Conservation (phyloP, 257 asterid species). For the Nicotiana tabacum region DNA sequence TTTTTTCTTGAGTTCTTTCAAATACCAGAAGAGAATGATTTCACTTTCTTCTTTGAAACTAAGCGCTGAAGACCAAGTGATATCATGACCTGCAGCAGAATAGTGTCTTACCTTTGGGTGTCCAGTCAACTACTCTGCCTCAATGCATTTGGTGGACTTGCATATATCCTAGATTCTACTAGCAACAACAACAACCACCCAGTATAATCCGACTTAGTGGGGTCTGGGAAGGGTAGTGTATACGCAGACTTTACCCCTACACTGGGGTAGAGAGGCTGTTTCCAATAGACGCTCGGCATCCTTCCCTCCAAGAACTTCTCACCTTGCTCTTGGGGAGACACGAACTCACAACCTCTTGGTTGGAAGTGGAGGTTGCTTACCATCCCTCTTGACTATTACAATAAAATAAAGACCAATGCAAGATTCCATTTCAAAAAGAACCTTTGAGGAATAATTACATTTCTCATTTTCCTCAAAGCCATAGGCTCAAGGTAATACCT, state of each 20-base stretch:
- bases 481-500: background rate
- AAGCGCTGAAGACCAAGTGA: background rate
- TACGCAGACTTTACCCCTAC: too few relatives aligned
- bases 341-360: too few relatives aligned
- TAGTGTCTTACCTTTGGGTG: background rate
- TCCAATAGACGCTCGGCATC: too few relatives aligned
- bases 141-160: background rate
- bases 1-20: background rate
- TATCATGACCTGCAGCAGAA: background rate
- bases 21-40: background rate
- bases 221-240: too few relatives aligned
- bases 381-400: background rate
- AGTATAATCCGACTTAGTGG: too few relatives aligned
- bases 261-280: too few relatives aligned
- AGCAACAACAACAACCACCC: background rate
- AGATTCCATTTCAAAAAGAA: background rate
- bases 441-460: too few relatives aligned
- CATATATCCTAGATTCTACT: background rate
- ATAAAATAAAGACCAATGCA: background rate
- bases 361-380: too few relatives aligned
- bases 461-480: background rate
- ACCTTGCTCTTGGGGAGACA: too few relatives aligned
- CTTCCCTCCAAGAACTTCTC: too few relatives aligned
- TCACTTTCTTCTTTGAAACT: background rate
- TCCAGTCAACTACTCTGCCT: background rate